Evolutionary conservation across 2,329 filamentous ascomycete species (phyloP), one percentile per base, ranked within the genome.

Genomic region (Bimuria novae-zelandiae): DNA sequence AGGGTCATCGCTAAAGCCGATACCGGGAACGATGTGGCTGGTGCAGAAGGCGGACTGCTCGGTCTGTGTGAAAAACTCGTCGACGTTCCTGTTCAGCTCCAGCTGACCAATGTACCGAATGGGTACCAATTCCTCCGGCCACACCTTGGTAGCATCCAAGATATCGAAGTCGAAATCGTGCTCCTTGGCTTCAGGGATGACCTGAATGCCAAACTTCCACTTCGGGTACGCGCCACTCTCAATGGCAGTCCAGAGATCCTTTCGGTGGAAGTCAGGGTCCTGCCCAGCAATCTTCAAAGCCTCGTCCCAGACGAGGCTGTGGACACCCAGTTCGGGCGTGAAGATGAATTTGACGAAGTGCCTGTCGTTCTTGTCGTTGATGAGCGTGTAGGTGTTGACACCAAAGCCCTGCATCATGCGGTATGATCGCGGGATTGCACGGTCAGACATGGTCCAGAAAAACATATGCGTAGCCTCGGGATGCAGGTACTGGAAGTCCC

Each of bases 331-430:
- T 50, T 88, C 84, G 0, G 89, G 89, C 0, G 84, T 91, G 64
- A 83, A 92, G 68, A 87, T 84, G 68, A 92, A 92, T 74, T 93
- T 93, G 71, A 90, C 87, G 60, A 92, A 91, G 51, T 83, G 79
- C 1, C 86, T 81, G 68, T 89, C 82, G 19, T 88, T 88, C 59
- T 88, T 80, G 21, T 80, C 82, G 55, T 91, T 91, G 55, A 80
- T 78, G 2, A 92, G 79, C 0, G 83, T 88, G 63, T 80, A 93
- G 0, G 90, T 92, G 73, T 93, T 92, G 61, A 93, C 89, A 49
- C 89, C 89, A 52, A 92, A 93, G 0, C 89, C 89, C 61, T 93
- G 88, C 87, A 93, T 92, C 88, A 92, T 92, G 21, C 89, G 85
- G 74, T 81, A 92, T 0, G 87, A 90, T 2, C 88, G 82, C 1